Conservation (phyloP, 768 basidiomycete species). For the Tylopilus vinaceipallidus region DNA sequence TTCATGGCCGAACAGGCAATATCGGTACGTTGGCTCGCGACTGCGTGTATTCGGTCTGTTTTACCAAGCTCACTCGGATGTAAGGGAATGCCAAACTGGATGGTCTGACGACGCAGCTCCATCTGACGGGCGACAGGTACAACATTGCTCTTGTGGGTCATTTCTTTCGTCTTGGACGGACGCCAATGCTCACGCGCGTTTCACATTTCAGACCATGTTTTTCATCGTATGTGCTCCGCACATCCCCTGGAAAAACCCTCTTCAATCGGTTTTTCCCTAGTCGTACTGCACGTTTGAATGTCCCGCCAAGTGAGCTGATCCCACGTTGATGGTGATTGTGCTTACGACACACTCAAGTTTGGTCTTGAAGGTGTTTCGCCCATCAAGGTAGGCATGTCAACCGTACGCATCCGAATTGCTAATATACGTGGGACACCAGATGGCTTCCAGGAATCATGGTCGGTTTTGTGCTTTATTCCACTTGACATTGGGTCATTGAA, state of each 20-base stretch:
- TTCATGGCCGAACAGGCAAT: constrained; percentile 41
- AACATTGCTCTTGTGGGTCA: constrained; percentile 59
- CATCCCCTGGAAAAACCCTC: background rate
- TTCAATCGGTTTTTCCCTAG: constrained; percentile 4
- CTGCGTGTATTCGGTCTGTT: background rate
- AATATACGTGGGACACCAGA: constrained; percentile 23
- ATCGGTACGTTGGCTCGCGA: constrained; percentile 41
- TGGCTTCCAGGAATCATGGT: constrained; percentile 71
- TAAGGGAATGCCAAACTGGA: constrained; percentile 64
- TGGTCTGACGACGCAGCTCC: constrained; percentile 55
- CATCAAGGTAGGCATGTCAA: constrained; percentile 46
- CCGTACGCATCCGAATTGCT: background rate
- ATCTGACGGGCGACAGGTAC: constrained; percentile 57
- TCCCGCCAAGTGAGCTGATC: constrained; percentile 62
- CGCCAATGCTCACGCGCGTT: background rate
- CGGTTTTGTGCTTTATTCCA: constrained; percentile 11
- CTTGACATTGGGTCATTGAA: background rate
- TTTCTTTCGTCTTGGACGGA: background rate
- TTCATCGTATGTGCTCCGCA: constrained; percentile 52
- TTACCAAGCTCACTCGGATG: background rate
- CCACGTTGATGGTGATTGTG: background rate
- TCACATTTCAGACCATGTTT: constrained; percentile 54
- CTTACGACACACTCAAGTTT: constrained; percentile 8
- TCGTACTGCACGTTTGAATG: constrained; percentile 51
- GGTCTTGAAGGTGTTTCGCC: constrained; percentile 60